Percentiles rank a stretch among this genome's conserved stretches.
These are phyloP conservation scores for Mucor sp. DNA, from an alignment of 371 early-diverging fungal genomes.

Conservation along the genomic window DNA sequence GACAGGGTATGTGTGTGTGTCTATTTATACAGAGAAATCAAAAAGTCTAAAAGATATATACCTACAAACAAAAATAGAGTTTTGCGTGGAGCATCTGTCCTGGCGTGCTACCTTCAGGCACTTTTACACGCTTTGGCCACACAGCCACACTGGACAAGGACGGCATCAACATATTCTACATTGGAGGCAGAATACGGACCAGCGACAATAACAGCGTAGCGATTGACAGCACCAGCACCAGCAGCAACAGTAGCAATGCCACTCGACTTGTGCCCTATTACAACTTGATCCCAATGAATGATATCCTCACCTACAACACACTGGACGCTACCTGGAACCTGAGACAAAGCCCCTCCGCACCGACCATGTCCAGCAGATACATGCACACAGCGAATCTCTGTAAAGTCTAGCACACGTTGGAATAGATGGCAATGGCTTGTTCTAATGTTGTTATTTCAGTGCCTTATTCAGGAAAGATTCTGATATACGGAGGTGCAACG, in stretches of 20 bases:
- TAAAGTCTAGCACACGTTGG: neutral
- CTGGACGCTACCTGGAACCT: conserved; percentile 6
- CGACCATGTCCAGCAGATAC: conserved; percentile 10
- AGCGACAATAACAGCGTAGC: neutral
- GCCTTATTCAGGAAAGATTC: conserved; percentile 13
- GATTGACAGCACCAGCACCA: neutral
- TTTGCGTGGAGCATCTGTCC: conserved; percentile 6
- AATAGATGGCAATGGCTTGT: neutral
- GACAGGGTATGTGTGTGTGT: neutral
- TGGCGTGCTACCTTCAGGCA: conserved; percentile 8
- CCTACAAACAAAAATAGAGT: conserved; percentile 5
- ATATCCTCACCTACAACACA: conserved; percentile 17
- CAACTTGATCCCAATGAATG: conserved; percentile 6
- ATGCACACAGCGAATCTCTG: conserved; percentile 19
- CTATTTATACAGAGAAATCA: neutral
- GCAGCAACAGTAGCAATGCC: neutral
- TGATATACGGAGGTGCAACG: conserved; percentile 24
- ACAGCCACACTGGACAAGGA: conserved; percentile 19
- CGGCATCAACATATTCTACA: conserved; percentile 13
- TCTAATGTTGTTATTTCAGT: conserved; percentile 7
- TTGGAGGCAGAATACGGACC: conserved; percentile 14
- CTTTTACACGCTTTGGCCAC: conserved; percentile 13
- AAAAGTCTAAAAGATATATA: neutral
- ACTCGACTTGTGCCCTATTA: neutral
- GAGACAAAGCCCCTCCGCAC: conserved; percentile 1